Base-by-base conservation (phyloP, 768 basidiomycete genomes). In the Agrocybe praecox region DNA sequence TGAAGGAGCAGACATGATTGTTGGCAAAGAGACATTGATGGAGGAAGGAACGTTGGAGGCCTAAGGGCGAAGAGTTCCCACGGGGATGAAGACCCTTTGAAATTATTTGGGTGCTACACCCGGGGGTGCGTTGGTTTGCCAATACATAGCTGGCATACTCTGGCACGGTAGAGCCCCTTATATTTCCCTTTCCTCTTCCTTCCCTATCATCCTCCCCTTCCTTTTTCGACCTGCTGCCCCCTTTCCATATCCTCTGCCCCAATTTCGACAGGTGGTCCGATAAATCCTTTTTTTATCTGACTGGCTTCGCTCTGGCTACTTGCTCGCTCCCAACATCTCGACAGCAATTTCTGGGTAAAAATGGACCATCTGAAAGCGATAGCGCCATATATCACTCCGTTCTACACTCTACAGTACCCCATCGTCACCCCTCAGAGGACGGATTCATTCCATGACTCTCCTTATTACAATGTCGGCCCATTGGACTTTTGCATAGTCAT, bases 401-500 rank as follows among this genome's bases (percentile, higher is more conserved):
- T 94, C 75, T 76, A 89, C 72, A 71, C 83, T 9, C 85, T 94
- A 57, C 92, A 90, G 23, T 85, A 92, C 71, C 88, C 86, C 29
- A 80, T 80, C 3, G 55, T 74, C 9, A 69, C 80, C 10, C 90
- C 91, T 18, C 55, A 67, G 12, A 59, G 79, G 26, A 78, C 86
- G 49, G 91, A 92, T 74, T 90, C 89, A 5, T 94, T 92, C 73
- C 86, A 76, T 26, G 67, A 85, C 69, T 86, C 88, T 40, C 60
- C 71, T 49, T 89, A 93, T 69, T 96, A 92, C 69, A 76, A 66
- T 49, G 86, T 83, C 21, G 94, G 94, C n/a, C 74, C 75, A 24
- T 79, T 83, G 57, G 97, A 99, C 69, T 72, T 81, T n/a, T 94
- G 86, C 66, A 68, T 96, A 65, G 79, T 95, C 55, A 72, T 94